Conservation (phyloP, 371 early-diverging fungal species). For the Zychaea mexicana region DNA sequence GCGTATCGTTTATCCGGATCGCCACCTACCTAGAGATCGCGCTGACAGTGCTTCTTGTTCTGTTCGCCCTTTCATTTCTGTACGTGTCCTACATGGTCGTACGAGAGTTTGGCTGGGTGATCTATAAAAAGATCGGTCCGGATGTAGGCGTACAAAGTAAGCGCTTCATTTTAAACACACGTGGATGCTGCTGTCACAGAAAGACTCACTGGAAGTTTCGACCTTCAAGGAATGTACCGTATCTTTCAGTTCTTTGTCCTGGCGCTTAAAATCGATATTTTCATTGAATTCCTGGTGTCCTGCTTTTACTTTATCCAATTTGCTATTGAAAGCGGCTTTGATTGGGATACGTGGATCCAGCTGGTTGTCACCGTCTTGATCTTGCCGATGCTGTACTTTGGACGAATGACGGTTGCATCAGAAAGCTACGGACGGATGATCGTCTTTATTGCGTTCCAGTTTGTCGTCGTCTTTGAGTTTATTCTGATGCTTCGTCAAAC, state of each 20-base stretch:
- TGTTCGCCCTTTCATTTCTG: slow-evolving; percentile 37
- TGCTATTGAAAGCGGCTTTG: slow-evolving; percentile 18
- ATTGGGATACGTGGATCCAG: slow-evolving; percentile 34
- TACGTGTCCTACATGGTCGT: slow-evolving; percentile 40
- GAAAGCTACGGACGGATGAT: slow-evolving; percentile 38
- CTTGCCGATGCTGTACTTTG: slow-evolving; percentile 47
- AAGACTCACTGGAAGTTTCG: not conserved
- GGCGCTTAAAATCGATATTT: slow-evolving; percentile 36
- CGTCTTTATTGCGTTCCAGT: slow-evolving; percentile 42
- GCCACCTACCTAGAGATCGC: slow-evolving; percentile 44
- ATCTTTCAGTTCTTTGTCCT: slow-evolving; percentile 42
- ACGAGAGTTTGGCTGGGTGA: slow-evolving; percentile 49
- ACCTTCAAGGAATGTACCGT: slow-evolving; percentile 44
- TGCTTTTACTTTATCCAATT: slow-evolving; percentile 32
- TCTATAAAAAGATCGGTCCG: slow-evolving; percentile 55
- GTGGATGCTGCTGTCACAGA: too few species aligned
- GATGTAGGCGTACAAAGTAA: slow-evolving; percentile 48
- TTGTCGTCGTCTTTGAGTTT: slow-evolving; percentile 38
- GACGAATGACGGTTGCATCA: slow-evolving; percentile 32
- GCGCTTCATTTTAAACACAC: too few species aligned
- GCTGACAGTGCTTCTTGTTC: slow-evolving; percentile 27
- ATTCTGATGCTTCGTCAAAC: slow-evolving; percentile 38
- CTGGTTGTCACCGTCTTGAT: slow-evolving; percentile 38
- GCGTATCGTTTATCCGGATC: slow-evolving; percentile 23
- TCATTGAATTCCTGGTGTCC: slow-evolving; percentile 36